Evolutionary conservation across 805 yeast genomes (phyloP), one percentile per base, ranked within the genome.

Genomic region (Kodamaea neixiangensis): DNA sequence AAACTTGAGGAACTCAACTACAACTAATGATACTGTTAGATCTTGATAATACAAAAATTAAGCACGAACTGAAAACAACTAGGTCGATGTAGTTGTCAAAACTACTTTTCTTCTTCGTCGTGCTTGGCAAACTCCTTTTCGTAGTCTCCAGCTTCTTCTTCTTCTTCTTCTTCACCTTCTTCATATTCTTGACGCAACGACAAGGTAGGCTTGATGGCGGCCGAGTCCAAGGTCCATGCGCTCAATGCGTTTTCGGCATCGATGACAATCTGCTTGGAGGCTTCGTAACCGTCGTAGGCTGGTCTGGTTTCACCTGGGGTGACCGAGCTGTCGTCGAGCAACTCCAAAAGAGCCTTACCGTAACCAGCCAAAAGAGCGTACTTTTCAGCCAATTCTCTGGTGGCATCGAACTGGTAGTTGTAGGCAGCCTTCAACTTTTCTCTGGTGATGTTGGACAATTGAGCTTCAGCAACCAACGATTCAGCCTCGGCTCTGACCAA

Each of bases 301-400:
- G 92, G 87, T 82, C 94, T 86, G 45, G 93, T 87, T 76, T 88
- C 96, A 78, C 96, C 96, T 53, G 96, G 96, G 53, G 93, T 87
- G 47, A 88, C 93, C 55, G 94, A 88, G 55, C 89, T 75, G 64
- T 87, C 94, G 65, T 88, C 96, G 66, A 89, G 78, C 66, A 89
- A 79, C 73, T 87, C 93, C 65, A 89, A 77, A 52, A 89, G 72
- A 29, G 93, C 94, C 75, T 87, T 87, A 73, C 96, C 96, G 76
- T 89, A 87, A 54, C 94, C 93, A 48, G 96, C 93, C 71, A 89
- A 86, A 63, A 89, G 77, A 50, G 94, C 93, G 59, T 85, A 79
- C 72, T 88, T 89, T 75, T 89, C 96, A 55, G 96, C 85, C 66
- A 83, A 86, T 72, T 89, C 96, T 72, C 91, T 83, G 58, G 87